These are phyloP conservation scores for Pezicula rhizophila DNA, from an alignment of 2,329 filamentous ascomycete genomes.

Conservation along the genomic window DNA sequence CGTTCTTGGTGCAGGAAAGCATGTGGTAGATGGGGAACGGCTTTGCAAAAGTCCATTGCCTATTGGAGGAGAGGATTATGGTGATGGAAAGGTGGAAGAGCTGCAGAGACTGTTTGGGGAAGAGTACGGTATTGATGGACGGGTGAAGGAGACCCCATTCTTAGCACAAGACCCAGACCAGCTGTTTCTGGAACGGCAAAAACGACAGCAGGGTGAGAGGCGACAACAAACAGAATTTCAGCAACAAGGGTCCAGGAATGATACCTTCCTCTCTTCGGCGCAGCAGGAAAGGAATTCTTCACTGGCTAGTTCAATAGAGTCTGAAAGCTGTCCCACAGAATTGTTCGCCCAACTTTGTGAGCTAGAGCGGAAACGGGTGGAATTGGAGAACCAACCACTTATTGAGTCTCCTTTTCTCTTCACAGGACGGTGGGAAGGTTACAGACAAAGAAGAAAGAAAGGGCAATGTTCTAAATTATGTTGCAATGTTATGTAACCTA, in stretches of 20 bases:
- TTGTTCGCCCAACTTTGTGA: not conserved
- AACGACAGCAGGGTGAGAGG: too few species aligned
- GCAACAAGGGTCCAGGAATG: not conserved
- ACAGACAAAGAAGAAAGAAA: not conserved
- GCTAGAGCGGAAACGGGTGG: not conserved
- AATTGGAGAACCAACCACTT: not conserved
- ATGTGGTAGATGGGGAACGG: constrained; percentile 1
- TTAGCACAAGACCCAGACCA: too few species aligned
- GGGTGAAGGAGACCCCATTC: too few species aligned
- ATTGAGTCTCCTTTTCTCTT: not conserved
- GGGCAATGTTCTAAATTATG: not conserved
- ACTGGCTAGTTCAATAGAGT: not conserved
- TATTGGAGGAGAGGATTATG: not conserved
- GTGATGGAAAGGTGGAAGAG: too few species aligned
- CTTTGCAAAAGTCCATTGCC: constrained; percentile 2
- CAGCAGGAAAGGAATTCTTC: not conserved
- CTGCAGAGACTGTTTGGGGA: too few species aligned
- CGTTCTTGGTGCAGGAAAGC: constrained; percentile 3
- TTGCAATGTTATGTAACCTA: not conserved
- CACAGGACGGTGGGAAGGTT: not conserved
- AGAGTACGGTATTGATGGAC: too few species aligned
- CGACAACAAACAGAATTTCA: too few species aligned
- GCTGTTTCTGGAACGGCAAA: too few species aligned
- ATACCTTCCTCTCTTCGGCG: not conserved
- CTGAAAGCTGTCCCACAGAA: not conserved